A percentile compares a stretch with the other conserved stretches of the same genome.
Evolutionary conservation across 257 asterid species (phyloP).

Genomic region (Ajuga chamaepitys): DNA sequence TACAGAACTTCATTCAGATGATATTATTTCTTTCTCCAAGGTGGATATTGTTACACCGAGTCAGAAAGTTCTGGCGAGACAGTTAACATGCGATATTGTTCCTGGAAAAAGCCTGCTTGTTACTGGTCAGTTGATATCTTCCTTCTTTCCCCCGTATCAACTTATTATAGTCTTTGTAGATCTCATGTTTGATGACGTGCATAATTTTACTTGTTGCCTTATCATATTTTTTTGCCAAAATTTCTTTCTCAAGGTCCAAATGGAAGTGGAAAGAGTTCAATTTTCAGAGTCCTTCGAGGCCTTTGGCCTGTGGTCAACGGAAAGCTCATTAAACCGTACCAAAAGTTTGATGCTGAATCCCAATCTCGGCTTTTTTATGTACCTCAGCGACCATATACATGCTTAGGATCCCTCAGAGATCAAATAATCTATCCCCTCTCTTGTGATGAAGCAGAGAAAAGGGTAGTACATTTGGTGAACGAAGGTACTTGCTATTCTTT

Average conservation of each 20-base stretch:
- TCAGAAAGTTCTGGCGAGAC: constrained; percentile 83
- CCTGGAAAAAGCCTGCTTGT: constrained; percentile 91
- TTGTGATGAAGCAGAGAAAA: constrained; percentile 68
- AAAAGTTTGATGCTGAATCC: constrained; percentile 37
- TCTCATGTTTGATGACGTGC: neutral
- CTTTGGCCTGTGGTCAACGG: constrained; percentile 97
- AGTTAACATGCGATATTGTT: constrained; percentile 64
- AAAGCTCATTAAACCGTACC: constrained; percentile 57
- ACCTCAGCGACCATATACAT: constrained; percentile 93
- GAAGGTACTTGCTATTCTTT: constrained; percentile 39
- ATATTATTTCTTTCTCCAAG: constrained; percentile 70
- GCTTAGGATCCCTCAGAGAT: constrained; percentile 98
- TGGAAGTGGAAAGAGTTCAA: constrained; percentile 98
- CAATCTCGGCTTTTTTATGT: constrained; percentile 70
- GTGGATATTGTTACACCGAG: constrained; percentile 85
- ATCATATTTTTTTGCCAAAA: neutral
- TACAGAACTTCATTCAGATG: constrained; percentile 37
- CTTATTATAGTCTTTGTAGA: neutral
- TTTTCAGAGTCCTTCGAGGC: constrained; percentile 93
- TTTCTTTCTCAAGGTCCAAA: constrained; percentile 70
- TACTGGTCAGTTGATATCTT: constrained; percentile 67
- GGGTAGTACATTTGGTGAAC: constrained; percentile 26
- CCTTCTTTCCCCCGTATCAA: neutral
- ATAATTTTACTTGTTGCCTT: neutral
- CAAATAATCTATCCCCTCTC: constrained; percentile 96